Evolutionary conservation across 805 yeast species (phyloP).

Genomic region (Suhomyces tanzawaensis): DNA sequence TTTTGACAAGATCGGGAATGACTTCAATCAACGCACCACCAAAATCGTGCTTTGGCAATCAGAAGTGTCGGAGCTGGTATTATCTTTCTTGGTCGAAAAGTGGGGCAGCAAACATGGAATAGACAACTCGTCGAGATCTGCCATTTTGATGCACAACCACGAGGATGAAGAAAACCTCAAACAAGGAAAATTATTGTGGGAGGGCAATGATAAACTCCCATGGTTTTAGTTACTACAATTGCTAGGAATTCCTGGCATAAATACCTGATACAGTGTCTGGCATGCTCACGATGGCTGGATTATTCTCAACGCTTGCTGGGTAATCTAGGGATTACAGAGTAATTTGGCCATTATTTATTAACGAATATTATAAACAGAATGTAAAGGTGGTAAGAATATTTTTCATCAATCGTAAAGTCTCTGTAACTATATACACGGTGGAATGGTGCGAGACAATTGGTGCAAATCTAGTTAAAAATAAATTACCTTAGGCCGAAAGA

Average conservation of each 20-base stretch:
- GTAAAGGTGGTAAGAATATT: no score
- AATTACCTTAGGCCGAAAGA: no score
- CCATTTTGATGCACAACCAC: conserved; percentile 26
- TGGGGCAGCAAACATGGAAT: conserved; percentile 19
- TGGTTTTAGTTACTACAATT: conserved; percentile 35
- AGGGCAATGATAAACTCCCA: conserved; percentile 39
- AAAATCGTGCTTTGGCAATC: conserved; percentile 35
- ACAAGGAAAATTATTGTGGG: conserved; percentile 36
- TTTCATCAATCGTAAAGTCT: no score
- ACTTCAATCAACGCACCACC: conserved; percentile 11
- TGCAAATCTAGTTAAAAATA: no score
- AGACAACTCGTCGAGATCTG: conserved; percentile 37
- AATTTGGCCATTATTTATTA: no score
- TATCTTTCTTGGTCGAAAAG: conserved; percentile 14
- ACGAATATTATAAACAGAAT: no score
- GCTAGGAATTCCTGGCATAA: no score
- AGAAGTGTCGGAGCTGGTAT: conserved; percentile 21
- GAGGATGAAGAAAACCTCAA: conserved; percentile 24
- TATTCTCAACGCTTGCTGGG: no score
- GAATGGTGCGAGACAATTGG: no score
- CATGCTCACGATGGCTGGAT: no score
- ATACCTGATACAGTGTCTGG: background rate
- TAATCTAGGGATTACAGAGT: no score
- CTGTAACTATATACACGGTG: no score
- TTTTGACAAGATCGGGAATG: conserved; percentile 12